Base-by-base conservation (phyloP, 768 basidiomycete species). In the Phlebiopsis gigantea region DNA sequence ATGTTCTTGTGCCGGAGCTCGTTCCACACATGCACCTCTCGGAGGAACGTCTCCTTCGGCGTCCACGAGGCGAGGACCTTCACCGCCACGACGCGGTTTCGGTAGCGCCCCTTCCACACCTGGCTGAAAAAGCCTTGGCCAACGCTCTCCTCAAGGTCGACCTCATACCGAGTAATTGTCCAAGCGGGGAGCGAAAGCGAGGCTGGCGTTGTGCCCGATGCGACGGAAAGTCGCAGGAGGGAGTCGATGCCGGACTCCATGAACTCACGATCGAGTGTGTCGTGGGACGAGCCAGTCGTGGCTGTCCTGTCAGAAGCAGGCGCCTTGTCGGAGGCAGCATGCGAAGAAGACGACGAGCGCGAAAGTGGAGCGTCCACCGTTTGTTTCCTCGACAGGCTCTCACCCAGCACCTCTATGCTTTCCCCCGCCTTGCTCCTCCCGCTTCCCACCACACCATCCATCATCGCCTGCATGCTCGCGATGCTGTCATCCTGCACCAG, bases 111-210 rank as follows among this genome's bases (percentile, higher is more conserved):
- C n/a, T 77, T 75, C 69, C 86, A 91, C 6, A 93, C 88, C 54
- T 86, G 81, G 12, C 87, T 87, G 72, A 90, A 89, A 70, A 81
- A 85, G 0, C 90, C 90, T 19, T 82, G 63, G 4, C 89, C 86
- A 57, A 93, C 83, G 66, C 82, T 80, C 55, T 75, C 72, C 34
- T 85, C 85, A 2, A 82, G 79, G 55, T 87, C 84, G 30, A 93
- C 80, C 70, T 94, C 92, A 63, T 87, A 89, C 51, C 82, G 82
- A 47, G 88, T 90, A 62, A 90, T 90, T 2, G 88, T 88, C 88
- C 88, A 91, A 59, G 75, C 78, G 0, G 88, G 88, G 28, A 89
- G 64, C 25, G 61, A 54, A 30, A 65, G 53, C 24, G 61, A 34
- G 5, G 39, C 30, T 17, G 56, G 41, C 4, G 52, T 12, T 14